phyloP scores from a whole-genome alignment of 371 early-diverging fungal genomes.

The Phascolomyces articulosus region DNA sequence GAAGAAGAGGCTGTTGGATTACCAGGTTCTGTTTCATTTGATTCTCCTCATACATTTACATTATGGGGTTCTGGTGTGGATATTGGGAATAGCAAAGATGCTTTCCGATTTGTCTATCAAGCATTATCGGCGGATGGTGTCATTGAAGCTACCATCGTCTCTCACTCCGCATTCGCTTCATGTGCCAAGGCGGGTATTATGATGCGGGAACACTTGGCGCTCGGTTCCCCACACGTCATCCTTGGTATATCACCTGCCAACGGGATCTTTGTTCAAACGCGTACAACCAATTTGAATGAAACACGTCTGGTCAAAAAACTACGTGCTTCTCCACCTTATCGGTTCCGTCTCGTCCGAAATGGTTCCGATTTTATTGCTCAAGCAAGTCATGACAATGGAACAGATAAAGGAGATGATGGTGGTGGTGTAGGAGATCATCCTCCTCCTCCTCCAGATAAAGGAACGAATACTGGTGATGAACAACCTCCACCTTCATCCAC shows the following conservation, averaged over 20 bases:
- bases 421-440: background rate
- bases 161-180: slow-evolving; percentile 47
- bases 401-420: background rate
- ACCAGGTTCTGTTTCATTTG: slow-evolving; percentile 48
- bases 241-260: slow-evolving; percentile 46
- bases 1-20: slow-evolving; percentile 37
- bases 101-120: slow-evolving; percentile 49
- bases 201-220: slow-evolving; percentile 47
- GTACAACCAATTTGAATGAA: slow-evolving; percentile 26
- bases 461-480: background rate
- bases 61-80: slow-evolving; percentile 51
- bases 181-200: slow-evolving; percentile 55
- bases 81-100: slow-evolving; percentile 35
- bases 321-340: slow-evolving; percentile 41
- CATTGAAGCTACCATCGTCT: slow-evolving; percentile 34
- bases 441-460: no score
- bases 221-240: slow-evolving; percentile 41
- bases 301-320: slow-evolving; percentile 37
- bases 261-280: slow-evolving; percentile 39
- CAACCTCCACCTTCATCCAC: background rate
- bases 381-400: slow-evolving; percentile 4
- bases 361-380: slow-evolving; percentile 17
- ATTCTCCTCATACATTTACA: slow-evolving; percentile 42
- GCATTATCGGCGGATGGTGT: slow-evolving; percentile 26
- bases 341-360: slow-evolving; percentile 32